Evolutionary conservation across 306 rosid genomes (phyloP).

Genomic region (Rosa persica): DNA sequence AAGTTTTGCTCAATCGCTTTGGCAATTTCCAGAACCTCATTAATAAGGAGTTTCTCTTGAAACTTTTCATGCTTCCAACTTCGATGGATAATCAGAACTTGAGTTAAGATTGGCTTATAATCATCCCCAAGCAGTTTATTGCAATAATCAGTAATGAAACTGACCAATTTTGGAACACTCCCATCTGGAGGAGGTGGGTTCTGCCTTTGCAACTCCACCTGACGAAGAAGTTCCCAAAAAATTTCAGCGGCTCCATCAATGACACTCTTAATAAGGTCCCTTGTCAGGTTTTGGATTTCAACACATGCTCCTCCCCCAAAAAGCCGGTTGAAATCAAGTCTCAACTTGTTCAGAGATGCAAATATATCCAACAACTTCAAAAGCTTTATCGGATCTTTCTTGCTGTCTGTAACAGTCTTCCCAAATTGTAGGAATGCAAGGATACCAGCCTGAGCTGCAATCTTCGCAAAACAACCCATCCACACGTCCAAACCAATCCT

Average conservation of each 20-base stretch:
- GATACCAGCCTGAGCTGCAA: conserved; percentile 96
- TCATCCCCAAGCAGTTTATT: conserved; percentile 85
- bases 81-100: conserved; percentile 83
- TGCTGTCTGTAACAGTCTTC: conserved; percentile 87
- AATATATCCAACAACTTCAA: conserved; percentile 90
- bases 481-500: conserved; percentile 82
- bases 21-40: conserved; percentile 59
- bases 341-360: conserved; percentile 86
- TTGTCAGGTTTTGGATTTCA: conserved; percentile 90
- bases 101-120: conserved; percentile 86
- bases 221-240: conserved; percentile 88
- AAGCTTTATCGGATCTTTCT: conserved; percentile 93
- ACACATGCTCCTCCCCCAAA: conserved; percentile 85
- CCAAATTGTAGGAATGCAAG: conserved; percentile 97
- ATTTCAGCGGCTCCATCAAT: conserved; percentile 91
- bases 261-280: conserved; percentile 92
- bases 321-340: conserved; percentile 89
- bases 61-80: conserved; percentile 92
- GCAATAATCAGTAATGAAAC: conserved; percentile 82
- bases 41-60: conserved; percentile 76
- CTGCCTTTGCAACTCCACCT: conserved; percentile 86
- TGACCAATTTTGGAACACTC: conserved; percentile 70
- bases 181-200: conserved; percentile 88
- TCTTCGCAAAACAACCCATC: conserved; percentile 94
- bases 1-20: conserved; percentile 77